Percentiles rank a stretch among this genome's conserved stretches.
Evolutionary conservation across 768 basidiomycete genomes (phyloP).

Genomic region (Xanthoconium stramineum): DNA sequence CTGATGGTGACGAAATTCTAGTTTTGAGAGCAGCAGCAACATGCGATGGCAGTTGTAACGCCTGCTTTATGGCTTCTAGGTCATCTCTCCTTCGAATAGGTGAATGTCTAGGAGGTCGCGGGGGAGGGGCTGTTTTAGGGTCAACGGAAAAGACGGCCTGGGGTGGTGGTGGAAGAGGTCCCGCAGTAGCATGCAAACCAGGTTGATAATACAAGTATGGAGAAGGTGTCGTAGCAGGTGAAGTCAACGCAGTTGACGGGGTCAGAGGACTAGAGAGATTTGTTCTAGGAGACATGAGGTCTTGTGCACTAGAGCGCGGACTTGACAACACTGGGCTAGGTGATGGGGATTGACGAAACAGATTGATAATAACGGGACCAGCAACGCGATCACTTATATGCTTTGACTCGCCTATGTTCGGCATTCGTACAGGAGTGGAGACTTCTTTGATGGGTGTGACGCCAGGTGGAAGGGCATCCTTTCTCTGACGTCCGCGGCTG

Average conservation of each 20-base stretch:
- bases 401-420: constrained; percentile 61
- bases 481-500: constrained; percentile 28
- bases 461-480: constrained; percentile 33
- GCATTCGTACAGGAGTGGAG: constrained; percentile 44
- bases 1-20: constrained; percentile 18
- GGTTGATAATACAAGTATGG: constrained; percentile 62
- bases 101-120: constrained; percentile 61
- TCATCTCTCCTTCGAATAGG: constrained; percentile 49
- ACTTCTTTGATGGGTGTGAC: constrained; percentile 29
- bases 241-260: constrained; percentile 27
- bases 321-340: constrained; percentile 28
- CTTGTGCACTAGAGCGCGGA: constrained; percentile 26
- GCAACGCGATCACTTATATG: constrained; percentile 59
- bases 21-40: constrained; percentile 43
- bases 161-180: constrained; percentile 70
- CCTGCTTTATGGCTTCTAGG: constrained; percentile 56
- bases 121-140: constrained; percentile 47
- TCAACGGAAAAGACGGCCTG: constrained; percentile 51
- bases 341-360: constrained; percentile 36
- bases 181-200: constrained; percentile 67
- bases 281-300: constrained; percentile 27
- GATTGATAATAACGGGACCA: constrained; percentile 55
- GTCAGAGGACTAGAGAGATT: constrained; percentile 23
- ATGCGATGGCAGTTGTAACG: constrained; percentile 55
- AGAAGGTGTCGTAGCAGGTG: constrained; percentile 29